These are phyloP conservation scores for Globisporangium uncinulatum DNA, from an alignment of 352 stramenopile genomes.

Conservation along the genomic window DNA sequence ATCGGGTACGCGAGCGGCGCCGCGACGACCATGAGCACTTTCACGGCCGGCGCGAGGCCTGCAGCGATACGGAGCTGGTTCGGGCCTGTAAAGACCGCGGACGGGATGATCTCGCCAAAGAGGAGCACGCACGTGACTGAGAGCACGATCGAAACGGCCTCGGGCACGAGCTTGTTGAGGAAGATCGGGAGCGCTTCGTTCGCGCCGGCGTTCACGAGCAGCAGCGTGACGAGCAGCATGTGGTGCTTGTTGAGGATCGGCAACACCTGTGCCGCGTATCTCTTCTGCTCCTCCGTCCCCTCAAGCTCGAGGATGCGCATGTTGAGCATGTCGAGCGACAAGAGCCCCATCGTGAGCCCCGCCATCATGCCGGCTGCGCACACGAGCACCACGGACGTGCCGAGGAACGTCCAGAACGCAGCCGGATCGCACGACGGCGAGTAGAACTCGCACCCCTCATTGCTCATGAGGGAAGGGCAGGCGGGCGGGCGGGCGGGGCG, in stretches of 20 bases:
- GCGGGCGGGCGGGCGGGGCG: no score
- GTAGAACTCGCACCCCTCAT: slow-evolving; percentile 46
- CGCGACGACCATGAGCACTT: slow-evolving; percentile 83
- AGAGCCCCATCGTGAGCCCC: slow-evolving; percentile 70
- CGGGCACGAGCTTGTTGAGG: slow-evolving; percentile 82
- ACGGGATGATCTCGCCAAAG: slow-evolving; percentile 95
- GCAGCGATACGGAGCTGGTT: slow-evolving; percentile 89
- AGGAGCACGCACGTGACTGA: slow-evolving; percentile 94
- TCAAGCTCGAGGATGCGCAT: slow-evolving; percentile 76
- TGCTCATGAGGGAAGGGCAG: slow-evolving; percentile 1
- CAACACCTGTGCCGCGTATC: slow-evolving; percentile 64
- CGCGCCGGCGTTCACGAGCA: slow-evolving; percentile 91
- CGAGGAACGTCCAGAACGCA: slow-evolving; percentile 55
- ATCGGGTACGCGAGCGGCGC: slow-evolving; percentile 91
- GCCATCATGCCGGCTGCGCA: slow-evolving; percentile 60
- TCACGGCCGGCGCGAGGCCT: slow-evolving; percentile 76
- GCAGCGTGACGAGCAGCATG: slow-evolving; percentile 91
- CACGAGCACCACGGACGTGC: slow-evolving; percentile 39
- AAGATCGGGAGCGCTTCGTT: slow-evolving; percentile 95
- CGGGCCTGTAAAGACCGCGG: slow-evolving; percentile 92
- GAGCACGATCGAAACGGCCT: slow-evolving; percentile 86
- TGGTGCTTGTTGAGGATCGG: slow-evolving; percentile 90
- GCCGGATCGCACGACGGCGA: slow-evolving; percentile 60
- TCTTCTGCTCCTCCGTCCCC: slow-evolving; percentile 68
- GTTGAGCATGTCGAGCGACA: slow-evolving; percentile 79